Base-by-base conservation (phyloP, 352 stramenopile species). In the Pythium chondricola region DNA sequence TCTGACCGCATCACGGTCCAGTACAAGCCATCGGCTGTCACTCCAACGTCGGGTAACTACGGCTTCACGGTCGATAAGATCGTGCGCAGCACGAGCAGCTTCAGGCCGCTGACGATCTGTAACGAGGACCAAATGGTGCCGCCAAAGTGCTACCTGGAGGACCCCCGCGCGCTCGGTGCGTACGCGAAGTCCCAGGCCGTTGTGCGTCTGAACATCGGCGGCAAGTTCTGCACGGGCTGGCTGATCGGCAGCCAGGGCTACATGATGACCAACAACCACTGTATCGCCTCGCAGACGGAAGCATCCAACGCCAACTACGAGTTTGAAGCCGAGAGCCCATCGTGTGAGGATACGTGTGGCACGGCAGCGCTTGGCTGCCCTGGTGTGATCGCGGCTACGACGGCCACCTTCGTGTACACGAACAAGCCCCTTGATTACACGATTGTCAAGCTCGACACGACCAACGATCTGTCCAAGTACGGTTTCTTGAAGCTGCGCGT, bases 181-280 rank as follows among this genome's bases (percentile, higher is more conserved):
- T 66, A 64, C 42, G 29, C 44, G 1, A 67, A 69, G 22, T 29
- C 51, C 7, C 56, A 59, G 10, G 58, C 68, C 1, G 66, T 83
- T 6, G 60, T 61, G 8, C 58, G 71, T 0, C 51, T 83, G 8
- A 43, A 78, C 17, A 60, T 52, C 26, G 57, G 63, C 13, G 46
- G 29, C 2, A 39, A 47, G 30, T 41, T 24, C 13, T 82, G 67
- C 60, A 76, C 70, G 4, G 65, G 65, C 29, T 78, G 65, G 67
- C 59, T 82, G 16, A 36, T 67, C 8, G 63, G 67, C 43, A 71
- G 58, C 31, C 57, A 67, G 35, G 66, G 66, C 6, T 63, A 76
- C 37, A 16, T 78, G 33, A 41, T 82, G 36, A 82, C 70, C 9
- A 82, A 78, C 44, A 17, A 56, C 17, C 67, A 78, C 50, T 82